These are phyloP conservation scores for Sideroxylon spinosum DNA, from an alignment of 179 eudicot genomes.

Conservation along the genomic window DNA sequence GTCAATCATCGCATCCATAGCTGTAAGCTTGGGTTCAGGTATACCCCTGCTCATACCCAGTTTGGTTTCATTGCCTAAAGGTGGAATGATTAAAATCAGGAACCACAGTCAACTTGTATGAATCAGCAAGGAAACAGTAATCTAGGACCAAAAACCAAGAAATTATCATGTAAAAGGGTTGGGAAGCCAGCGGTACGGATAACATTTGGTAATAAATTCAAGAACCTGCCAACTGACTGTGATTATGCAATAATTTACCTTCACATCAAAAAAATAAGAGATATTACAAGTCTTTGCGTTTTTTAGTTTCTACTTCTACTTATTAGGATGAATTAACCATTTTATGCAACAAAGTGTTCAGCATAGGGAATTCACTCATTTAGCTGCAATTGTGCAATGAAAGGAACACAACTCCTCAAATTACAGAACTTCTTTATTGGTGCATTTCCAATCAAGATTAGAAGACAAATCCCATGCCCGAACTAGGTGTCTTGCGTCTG, in stretches of 20 bases:
- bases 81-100: neutral
- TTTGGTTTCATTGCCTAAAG: constrained; percentile 90
- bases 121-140: neutral
- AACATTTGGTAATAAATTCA: constrained; percentile 1
- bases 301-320: neutral
- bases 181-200: neutral
- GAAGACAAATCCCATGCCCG: neutral
- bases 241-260: neutral
- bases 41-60: constrained; percentile 97
- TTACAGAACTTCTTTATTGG: neutral
- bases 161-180: neutral
- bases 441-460: neutral
- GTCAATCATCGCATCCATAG: constrained; percentile 98
- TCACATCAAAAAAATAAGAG: neutral
- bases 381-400: neutral
- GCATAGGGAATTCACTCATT: neutral
- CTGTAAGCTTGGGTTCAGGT: constrained; percentile 96
- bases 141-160: neutral
- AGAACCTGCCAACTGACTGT: no score
- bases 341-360: neutral
- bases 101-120: neutral
- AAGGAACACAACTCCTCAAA: neutral
- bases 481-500: neutral
- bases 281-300: neutral
- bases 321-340: neutral